phyloP scores from a whole-genome alignment of 352 stramenopile species.

The Plasmopara halstedii region DNA sequence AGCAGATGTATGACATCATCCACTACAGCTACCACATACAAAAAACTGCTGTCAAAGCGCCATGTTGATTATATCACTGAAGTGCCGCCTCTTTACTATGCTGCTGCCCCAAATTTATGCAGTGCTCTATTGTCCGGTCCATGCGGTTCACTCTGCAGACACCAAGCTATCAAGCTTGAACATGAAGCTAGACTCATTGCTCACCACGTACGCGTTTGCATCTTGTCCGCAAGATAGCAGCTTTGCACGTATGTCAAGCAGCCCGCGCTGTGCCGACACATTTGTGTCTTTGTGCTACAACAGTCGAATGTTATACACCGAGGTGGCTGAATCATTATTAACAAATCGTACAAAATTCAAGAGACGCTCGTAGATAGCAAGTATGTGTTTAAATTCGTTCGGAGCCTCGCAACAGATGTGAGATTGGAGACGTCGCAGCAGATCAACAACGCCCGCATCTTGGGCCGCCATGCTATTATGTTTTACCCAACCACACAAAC shows the following conservation, averaged over 20 bases:
- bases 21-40: conserved; percentile 10
- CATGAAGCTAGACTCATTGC: not conserved
- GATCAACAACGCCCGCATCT: conserved; percentile 23
- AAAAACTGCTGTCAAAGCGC: not conserved
- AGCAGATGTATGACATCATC: conserved; percentile 43
- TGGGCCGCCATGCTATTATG: not conserved
- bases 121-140: conserved; percentile 30
- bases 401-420: conserved; percentile 14
- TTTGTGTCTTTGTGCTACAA: conserved; percentile 5
- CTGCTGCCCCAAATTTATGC: conserved; percentile 13
- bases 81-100: conserved; percentile 6
- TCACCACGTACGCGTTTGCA: conserved; percentile 14
- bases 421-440: conserved; percentile 35
- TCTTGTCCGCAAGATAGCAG: conserved; percentile 10
- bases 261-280: conserved; percentile 11
- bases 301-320: not conserved
- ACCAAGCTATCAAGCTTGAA: not conserved
- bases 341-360: conserved; percentile 33
- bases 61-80: not conserved
- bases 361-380: conserved; percentile 40
- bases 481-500: conserved; percentile 1
- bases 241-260: conserved; percentile 21
- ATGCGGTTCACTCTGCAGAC: conserved; percentile 27
- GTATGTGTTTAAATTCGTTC: conserved; percentile 25
- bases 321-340: not conserved